phyloP scores from a whole-genome alignment of 2,329 filamentous ascomycete species.

The Sordariomycetes sp. region DNA sequence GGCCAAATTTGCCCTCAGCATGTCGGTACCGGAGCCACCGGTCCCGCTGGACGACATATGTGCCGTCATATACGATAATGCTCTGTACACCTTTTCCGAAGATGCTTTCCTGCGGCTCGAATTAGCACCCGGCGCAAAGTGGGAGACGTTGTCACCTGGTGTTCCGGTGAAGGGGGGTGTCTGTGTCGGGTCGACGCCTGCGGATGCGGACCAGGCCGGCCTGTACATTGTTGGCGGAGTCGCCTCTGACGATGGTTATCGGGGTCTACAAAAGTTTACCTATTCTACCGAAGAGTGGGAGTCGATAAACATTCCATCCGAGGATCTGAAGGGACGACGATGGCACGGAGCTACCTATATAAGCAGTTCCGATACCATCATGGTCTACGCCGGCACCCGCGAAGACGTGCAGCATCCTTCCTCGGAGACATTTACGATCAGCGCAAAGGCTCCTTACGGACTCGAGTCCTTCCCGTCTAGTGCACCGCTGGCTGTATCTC shows the following conservation, averaged over 20 bases:
- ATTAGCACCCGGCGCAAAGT: slow-evolving; percentile 55
- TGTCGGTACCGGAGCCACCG: slow-evolving; percentile 61
- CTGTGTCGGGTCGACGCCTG: slow-evolving; percentile 60
- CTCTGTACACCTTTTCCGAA: slow-evolving; percentile 70
- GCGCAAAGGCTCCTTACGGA: slow-evolving; percentile 48
- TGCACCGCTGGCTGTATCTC: slow-evolving; percentile 50
- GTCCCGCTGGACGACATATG: slow-evolving; percentile 65
- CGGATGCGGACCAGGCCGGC: slow-evolving; percentile 42
- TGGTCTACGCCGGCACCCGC: slow-evolving; percentile 69
- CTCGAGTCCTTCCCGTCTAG: slow-evolving; percentile 45
- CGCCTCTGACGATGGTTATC: slow-evolving; percentile 37
- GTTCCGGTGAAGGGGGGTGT: slow-evolving; percentile 59
- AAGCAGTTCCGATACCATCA: slow-evolving; percentile 52
- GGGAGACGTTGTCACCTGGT: slow-evolving; percentile 53
- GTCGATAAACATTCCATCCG: slow-evolving; percentile 25
- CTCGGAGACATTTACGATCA: slow-evolving; percentile 63
- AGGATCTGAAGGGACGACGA: slow-evolving; percentile 53
- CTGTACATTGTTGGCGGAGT: slow-evolving; percentile 75
- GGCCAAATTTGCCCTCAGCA: slow-evolving; percentile 19
- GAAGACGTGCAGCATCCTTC: slow-evolving; percentile 44
- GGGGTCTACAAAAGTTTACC: slow-evolving; percentile 59
- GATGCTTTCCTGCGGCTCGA: slow-evolving; percentile 62
- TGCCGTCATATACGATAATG: slow-evolving; percentile 67
- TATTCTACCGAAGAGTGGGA: slow-evolving; percentile 41
- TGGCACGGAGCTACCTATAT: slow-evolving; percentile 70